phyloP scores from a whole-genome alignment of 1,284 basidiomycete genomes.

The Rhodotorula glutinis region DNA sequence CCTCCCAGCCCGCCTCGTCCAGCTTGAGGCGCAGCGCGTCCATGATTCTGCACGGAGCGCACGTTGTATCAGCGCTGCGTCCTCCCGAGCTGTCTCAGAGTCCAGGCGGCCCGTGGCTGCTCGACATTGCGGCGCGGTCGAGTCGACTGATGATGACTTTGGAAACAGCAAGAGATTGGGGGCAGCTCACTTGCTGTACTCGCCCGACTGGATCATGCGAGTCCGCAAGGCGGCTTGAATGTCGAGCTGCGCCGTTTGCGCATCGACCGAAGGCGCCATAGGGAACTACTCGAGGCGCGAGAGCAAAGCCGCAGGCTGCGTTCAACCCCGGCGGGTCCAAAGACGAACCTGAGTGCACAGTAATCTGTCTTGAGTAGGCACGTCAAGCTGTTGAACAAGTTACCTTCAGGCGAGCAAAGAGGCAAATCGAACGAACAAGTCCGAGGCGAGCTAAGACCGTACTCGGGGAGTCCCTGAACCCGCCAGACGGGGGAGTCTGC shows the following conservation, averaged over 20 bases:
- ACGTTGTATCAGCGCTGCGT: not conserved
- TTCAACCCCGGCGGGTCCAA: not conserved
- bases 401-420: no score
- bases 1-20: slow-evolving; percentile 24
- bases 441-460: no score
- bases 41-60: slow-evolving; percentile 10
- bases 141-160: no score
- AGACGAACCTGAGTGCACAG: no score
- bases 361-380: no score
- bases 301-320: not conserved
- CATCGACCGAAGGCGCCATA: not conserved
- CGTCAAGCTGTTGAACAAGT: no score
- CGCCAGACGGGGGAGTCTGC: no score
- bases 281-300: not conserved
- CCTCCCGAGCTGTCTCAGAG: not conserved
- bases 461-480: no score
- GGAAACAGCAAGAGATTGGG: not conserved
- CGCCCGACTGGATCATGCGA: slow-evolving; percentile 32
- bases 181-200: slow-evolving; percentile 32
- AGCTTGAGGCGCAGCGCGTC: slow-evolving; percentile 17
- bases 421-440: no score
- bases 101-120: no score
- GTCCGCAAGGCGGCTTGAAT: slow-evolving; percentile 23
- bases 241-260: slow-evolving; percentile 8
- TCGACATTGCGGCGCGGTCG: no score